Conservation (phyloP, 2,329 filamentous ascomycete species). For the Ascosphaera aggregata region DNA sequence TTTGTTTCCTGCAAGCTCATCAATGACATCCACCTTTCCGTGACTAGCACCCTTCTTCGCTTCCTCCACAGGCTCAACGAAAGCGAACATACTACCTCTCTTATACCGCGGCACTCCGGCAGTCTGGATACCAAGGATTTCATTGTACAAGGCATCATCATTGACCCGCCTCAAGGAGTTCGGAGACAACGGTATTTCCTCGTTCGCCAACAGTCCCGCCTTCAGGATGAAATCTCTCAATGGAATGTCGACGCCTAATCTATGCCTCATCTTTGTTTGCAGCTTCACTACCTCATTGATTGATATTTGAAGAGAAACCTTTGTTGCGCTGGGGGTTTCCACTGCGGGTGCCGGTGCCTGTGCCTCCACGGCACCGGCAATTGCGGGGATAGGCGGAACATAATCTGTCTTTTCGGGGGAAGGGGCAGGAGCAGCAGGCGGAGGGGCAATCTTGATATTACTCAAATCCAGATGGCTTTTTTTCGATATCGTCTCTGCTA, state of each 20-base stretch:
- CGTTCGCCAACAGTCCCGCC: slow-evolving; percentile 70
- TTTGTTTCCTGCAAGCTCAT: slow-evolving; percentile 42
- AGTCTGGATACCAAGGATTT: slow-evolving; percentile 50
- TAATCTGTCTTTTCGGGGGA: slow-evolving; percentile 6
- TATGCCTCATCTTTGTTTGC: slow-evolving; percentile 56
- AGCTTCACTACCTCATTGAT: slow-evolving; percentile 55
- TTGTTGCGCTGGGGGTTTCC: slow-evolving; percentile 12
- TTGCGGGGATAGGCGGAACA: too few relatives aligned
- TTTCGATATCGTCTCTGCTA: slow-evolving; percentile 49
- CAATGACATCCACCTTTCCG: slow-evolving; percentile 54
- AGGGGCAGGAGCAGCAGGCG: slow-evolving; percentile 12
- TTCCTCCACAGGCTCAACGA: slow-evolving; percentile 17
- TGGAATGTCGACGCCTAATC: slow-evolving; percentile 58
- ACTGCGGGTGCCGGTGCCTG: slow-evolving; percentile 13
- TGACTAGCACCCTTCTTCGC: slow-evolving; percentile 16
- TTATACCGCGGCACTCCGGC: slow-evolving; percentile 15
- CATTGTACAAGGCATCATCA: slow-evolving; percentile 61
- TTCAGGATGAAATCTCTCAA: slow-evolving; percentile 70
- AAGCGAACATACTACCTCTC: neutral
- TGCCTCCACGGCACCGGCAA: slow-evolving; percentile 7
- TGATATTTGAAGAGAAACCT: slow-evolving; percentile 51
- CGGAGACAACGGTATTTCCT: slow-evolving; percentile 49
- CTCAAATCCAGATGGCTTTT: slow-evolving; percentile 73
- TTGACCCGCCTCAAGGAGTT: slow-evolving; percentile 28
- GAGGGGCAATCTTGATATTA: slow-evolving; percentile 66